Percentiles rank a stretch among this genome's conserved stretches.
These are phyloP conservation scores for Dryadomyces quercivorus DNA, from an alignment of 2,329 filamentous ascomycete genomes.

Conservation along the genomic window DNA sequence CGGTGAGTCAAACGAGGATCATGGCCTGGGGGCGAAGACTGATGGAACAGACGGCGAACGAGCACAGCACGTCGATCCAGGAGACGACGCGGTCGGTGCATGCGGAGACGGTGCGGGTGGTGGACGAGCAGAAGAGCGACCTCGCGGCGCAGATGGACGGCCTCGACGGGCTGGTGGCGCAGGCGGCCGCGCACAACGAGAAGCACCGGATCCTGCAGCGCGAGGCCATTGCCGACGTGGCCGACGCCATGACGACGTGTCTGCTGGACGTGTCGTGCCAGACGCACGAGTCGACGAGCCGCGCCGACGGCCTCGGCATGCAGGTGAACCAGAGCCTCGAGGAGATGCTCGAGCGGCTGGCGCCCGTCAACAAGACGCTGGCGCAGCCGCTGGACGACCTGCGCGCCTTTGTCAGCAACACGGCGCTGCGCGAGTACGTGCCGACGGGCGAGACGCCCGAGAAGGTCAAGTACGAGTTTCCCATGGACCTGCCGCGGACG, in stretches of 20 bases:
- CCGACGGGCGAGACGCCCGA: conserved; percentile 79
- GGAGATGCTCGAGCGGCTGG: conserved; percentile 47
- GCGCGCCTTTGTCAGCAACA: conserved; percentile 52
- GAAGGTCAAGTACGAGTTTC: conserved; percentile 71
- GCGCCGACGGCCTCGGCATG: conserved; percentile 57
- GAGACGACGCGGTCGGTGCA: conserved; percentile 77
- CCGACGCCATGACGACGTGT: conserved; percentile 57
- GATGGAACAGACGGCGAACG: conserved; percentile 55
- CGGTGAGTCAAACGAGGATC: conserved; percentile 33
- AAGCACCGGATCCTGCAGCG: conserved; percentile 60
- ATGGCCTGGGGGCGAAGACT: conserved; percentile 13
- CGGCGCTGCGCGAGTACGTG: conserved; percentile 64
- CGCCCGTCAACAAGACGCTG: conserved; percentile 46
- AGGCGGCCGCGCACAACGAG: conserved; percentile 70
- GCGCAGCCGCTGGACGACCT: conserved; percentile 61
- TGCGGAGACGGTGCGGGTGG: conserved; percentile 77
- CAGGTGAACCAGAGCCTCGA: conserved; percentile 52
- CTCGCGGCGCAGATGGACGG: conserved; percentile 82
- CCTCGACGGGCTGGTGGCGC: conserved; percentile 79
- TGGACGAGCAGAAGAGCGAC: conserved; percentile 78
- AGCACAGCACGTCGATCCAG: conserved; percentile 74
- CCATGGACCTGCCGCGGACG: conserved; percentile 66
- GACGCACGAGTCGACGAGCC: conserved; percentile 42
- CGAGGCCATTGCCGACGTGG: conserved; percentile 52
- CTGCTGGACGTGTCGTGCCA: conserved; percentile 34